Evolutionary conservation across 257 asterid genomes (phyloP), one percentile per base, ranked within the genome.

Genomic region (Solanum peruvianum): DNA sequence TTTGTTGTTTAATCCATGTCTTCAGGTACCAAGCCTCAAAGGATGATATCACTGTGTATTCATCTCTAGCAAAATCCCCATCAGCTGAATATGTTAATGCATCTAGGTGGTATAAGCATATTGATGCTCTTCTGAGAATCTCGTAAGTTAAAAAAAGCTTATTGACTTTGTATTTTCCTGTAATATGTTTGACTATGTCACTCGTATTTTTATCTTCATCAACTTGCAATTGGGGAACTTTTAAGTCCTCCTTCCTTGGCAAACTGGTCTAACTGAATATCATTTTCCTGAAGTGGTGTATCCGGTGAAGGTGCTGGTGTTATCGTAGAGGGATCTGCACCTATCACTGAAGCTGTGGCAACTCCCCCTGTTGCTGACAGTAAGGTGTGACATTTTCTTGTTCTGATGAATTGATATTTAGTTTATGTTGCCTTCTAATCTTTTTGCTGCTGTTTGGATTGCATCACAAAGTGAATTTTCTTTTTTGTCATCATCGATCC

Each of bases 21-120:
- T 87, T 92, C 75, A 96, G 98, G 86, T 94, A 95, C 90, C 98
- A 91, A 89, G 98, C 98, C 35, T 96, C 98, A 1, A 96, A 96
- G 84, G 99, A 95, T 88, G 99, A 96, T 86, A 87, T 96, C 62
- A 89, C 94, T 0, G 97, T 95, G 58, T 93, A 90, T 86, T 88
- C 94, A 85, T 91, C 92, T 25, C 86, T 95, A 41, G 37, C 94
- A 18, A 93, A 89, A 90, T 83, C 96, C 62, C 97, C 98, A n/a
- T 88, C 99, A 45, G 85, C 94, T 45, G 92, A 93, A 39, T 91
- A 89, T 11, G 95, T 95, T 72, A 94, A 93, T 44, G 92, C 86
- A n/a, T 93, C 94, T 12, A 92, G 96, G 83, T 92, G 96, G 96
- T 93, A 69, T 90, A 90, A 90, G 87, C 96, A 93, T 75, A 93